These are phyloP conservation scores for Boletus vermiculosoides DNA, from an alignment of 768 basidiomycete species.

Conservation along the genomic window DNA sequence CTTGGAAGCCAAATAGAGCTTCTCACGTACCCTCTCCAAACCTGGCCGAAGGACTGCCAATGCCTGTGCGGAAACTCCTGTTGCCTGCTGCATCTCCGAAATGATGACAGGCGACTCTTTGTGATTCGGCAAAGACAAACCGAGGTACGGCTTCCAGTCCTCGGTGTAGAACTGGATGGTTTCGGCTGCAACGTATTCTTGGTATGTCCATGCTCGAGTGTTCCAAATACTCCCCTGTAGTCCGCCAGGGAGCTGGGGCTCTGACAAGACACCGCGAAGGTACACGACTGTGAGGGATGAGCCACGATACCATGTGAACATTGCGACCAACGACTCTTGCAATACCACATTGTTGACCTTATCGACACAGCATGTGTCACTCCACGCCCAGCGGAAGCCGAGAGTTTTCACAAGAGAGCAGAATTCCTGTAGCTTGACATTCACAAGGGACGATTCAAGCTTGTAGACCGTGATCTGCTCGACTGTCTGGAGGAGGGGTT, in stretches of 20 bases:
- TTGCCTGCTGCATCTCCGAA: slow-evolving; percentile 1
- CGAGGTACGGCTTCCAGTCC: slow-evolving; percentile 11
- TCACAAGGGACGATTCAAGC: neutral
- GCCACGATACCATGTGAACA: slow-evolving; percentile 11
- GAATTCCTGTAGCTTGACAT: neutral
- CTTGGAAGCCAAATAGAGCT: slow-evolving; percentile 4
- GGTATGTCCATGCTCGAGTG: slow-evolving; percentile 11
- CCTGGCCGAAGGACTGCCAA: neutral
- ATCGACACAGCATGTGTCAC: slow-evolving; percentile 9
- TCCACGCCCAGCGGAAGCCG: slow-evolving; percentile 8
- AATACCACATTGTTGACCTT: neutral
- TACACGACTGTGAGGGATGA: slow-evolving; percentile 3
- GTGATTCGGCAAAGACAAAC: neutral
- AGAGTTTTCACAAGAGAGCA: neutral
- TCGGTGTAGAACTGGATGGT: slow-evolving; percentile 9
- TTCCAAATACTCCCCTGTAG: slow-evolving; percentile 3
- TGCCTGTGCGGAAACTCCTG: neutral
- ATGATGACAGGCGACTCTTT: slow-evolving; percentile 1
- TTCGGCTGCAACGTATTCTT: slow-evolving; percentile 6
- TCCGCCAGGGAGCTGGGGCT: neutral
- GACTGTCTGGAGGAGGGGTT: neutral
- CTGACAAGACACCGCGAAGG: neutral
- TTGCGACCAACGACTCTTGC: slow-evolving; percentile 8
- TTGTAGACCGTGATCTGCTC: neutral
- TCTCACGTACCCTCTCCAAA: slow-evolving; percentile 6